Base-by-base conservation (phyloP, 2,329 filamentous ascomycete genomes). In the Alternaria ethzedia region DNA sequence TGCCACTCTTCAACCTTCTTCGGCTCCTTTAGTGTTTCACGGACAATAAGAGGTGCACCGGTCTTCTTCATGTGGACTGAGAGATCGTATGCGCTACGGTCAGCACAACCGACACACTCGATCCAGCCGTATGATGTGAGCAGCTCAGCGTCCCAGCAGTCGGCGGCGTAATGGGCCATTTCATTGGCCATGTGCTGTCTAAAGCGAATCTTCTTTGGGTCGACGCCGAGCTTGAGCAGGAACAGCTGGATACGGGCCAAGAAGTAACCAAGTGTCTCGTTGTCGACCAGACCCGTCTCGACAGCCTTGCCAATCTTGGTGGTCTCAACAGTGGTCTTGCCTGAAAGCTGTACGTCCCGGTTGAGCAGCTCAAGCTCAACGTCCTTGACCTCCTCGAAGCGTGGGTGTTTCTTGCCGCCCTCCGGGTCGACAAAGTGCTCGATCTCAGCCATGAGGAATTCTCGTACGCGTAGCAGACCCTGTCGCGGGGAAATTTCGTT, bases 391-490 rank as follows among this genome's bases (percentile, higher is more conserved):
- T 97, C 92, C 49, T 88, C 82, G 82, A 99, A 99, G 60, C 94
- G 91, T 56, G 87, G 83, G 80, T 99, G 96, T 83, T 96, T 96
- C 89, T 99, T 99, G 82, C 94, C 93, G 77, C 93, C 89, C 76
- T 96, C 86, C 11, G 96, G 96, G 76, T 99, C 96, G 70, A 99
- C 96, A 78, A 93, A 99, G 82, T 99, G 96, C 84, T 99, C 96
- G 73, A 99, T 97, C 83, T 99, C 96, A 23, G 95, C 96, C 96
- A 99, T 98, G 74, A 97, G 83, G 83, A 99, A 98, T 81, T 99
- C 96, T 74, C 96, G 92, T 46, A 99, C 96, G 73, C 96, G 91
- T 62, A 99, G 84, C 44, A 99, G 89, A 82, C 96, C 96, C 68
- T 93, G 89, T 59, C 96, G 89, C 10, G 96, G 96, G 0, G 96